Evolutionary conservation across 2,329 filamentous ascomycete species (phyloP).

Genomic region (Colletotrichum gloeosporioides): DNA sequence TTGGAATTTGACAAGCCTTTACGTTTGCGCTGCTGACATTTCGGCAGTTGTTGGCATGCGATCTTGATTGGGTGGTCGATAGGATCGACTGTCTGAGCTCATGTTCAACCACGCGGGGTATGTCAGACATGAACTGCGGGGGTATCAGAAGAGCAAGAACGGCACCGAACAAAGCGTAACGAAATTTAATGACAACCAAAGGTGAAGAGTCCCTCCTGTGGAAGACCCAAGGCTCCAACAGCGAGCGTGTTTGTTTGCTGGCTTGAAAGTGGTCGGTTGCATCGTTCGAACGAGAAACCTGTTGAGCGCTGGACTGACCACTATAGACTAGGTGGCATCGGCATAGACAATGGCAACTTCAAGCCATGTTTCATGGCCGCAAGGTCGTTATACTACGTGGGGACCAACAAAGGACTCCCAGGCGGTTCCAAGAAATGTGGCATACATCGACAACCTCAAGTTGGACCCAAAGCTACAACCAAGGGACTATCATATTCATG

Average conservation of each 20-base stretch:
- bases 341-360: background rate
- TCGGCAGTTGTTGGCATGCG: background rate
- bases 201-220: accelerated
- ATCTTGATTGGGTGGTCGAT: background rate
- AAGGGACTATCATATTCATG: background rate
- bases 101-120: background rate
- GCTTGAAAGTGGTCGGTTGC: background rate
- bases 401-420: background rate
- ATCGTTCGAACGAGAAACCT: background rate
- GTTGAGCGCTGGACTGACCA: background rate
- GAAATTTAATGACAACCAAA: background rate
- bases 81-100: background rate
- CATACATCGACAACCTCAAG: background rate
- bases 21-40: background rate
- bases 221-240: accelerated
- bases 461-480: background rate
- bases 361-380: background rate
- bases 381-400: background rate
- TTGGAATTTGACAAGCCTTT: background rate
- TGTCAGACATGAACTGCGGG: background rate
- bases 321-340: accelerated
- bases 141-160: background rate
- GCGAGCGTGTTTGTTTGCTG: background rate
- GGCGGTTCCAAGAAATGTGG: background rate
- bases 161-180: background rate